Evolutionary conservation across 2,329 filamentous ascomycete genomes (phyloP).

Genomic region (Pseudogymnoascus sp.): DNA sequence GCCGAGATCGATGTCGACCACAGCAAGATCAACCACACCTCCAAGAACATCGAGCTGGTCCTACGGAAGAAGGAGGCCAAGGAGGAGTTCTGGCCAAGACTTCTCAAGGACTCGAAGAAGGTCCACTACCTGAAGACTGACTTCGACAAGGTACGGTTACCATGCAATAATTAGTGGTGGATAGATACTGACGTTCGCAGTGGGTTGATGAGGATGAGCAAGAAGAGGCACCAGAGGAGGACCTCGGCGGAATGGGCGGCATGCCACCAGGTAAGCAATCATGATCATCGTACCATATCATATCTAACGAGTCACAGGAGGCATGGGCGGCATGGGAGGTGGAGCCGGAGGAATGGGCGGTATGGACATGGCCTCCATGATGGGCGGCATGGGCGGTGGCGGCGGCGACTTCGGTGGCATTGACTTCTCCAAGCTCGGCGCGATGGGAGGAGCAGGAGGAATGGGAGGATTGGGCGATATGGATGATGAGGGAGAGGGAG

Average conservation of each 20-base stretch:
- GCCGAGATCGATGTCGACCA: conserved; percentile 80
- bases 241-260: conserved; percentile 63
- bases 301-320: conserved; percentile 12
- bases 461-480: conserved; percentile 30
- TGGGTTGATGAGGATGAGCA: conserved; percentile 63
- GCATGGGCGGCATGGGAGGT: conserved; percentile 30
- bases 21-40: conserved; percentile 81
- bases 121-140: conserved; percentile 96
- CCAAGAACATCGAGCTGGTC: conserved; percentile 81
- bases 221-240: conserved; percentile 78
- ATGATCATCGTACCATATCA: not conserved
- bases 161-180: not conserved
- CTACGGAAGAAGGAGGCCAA: conserved; percentile 95
- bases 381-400: conserved; percentile 28
- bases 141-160: conserved; percentile 74
- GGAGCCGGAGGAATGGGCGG: conserved; percentile 42
- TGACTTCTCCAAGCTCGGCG: conserved; percentile 87
- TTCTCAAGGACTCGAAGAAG: conserved; percentile 86
- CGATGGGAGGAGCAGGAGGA: conserved; percentile 38
- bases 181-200: conserved; percentile 1
- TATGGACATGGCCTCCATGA: conserved; percentile 30
- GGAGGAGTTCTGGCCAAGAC: conserved; percentile 89
- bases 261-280: conserved; percentile 46
- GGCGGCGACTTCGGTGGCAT: conserved; percentile 76
- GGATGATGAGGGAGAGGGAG: conserved; percentile 39